These are phyloP conservation scores for Fraxinus floribunda DNA, from an alignment of 305 asterid genomes.

Conservation along the genomic window DNA sequence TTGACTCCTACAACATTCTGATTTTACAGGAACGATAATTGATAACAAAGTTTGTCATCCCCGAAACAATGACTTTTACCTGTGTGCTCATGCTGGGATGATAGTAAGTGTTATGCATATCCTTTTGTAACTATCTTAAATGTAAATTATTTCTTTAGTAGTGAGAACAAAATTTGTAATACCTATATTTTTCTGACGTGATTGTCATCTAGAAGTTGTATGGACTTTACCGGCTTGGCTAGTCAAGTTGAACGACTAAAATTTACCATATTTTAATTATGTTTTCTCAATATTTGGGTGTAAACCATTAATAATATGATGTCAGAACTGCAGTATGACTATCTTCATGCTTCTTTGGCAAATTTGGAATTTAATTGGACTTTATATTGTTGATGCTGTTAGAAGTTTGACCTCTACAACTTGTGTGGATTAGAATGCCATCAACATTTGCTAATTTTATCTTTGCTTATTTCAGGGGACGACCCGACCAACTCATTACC, in stretches of 20 bases:
- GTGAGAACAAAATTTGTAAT: neutral
- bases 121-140: neutral
- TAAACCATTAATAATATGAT: neutral
- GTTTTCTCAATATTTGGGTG: neutral
- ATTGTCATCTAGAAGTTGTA: neutral
- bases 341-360: neutral
- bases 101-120: constrained; percentile 52
- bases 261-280: neutral
- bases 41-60: constrained; percentile 90
- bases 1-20: neutral
- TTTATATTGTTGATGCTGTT: neutral
- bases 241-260: neutral
- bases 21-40: constrained; percentile 72
- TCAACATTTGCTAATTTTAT: constrained; percentile 7
- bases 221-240: neutral
- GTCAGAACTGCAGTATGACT: neutral
- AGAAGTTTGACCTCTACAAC: neutral
- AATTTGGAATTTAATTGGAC: neutral
- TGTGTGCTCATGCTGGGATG: constrained; percentile 93
- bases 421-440: neutral
- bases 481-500: constrained; percentile 85
- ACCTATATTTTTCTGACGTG: neutral
- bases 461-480: constrained; percentile 54
- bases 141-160: neutral
- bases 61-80: constrained; percentile 82